Evolutionary conservation across 495 filamentous ascomycete species (phyloP), one percentile per base, ranked within the genome.

Genomic region (Lasiosphaeris hirsuta): DNA sequence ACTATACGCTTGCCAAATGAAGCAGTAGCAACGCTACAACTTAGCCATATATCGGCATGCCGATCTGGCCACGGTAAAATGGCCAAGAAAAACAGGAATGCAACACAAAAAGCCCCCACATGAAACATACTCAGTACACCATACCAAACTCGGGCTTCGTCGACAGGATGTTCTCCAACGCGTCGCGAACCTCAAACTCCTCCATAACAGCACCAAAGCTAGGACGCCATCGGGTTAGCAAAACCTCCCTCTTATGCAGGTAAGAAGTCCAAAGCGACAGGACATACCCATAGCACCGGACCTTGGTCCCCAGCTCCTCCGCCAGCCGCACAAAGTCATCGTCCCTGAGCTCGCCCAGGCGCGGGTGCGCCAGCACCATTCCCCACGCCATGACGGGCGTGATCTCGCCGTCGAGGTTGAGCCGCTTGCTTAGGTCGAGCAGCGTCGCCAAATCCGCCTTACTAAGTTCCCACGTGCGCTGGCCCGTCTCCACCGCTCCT

Each of bases 381-480:
- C 90, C 86, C 81, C 93, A 92, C 0, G 92, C 92, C 90, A 94
- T 94, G 53, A 97, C 87, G 0, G 94, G 94, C n/a, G 93, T 96
- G 68, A 98, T 88, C 72, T 98, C 94, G 19, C 90, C 90, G 58
- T 96, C 91, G 0, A 95, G 83, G 56, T 93, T 86, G 7, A 97
- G 79, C 62, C 88, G 82, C 63, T 85, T 82, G 74, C 91, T 95
- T 51, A 96, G 79, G 68, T 96, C 87, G 50, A 96, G 81, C 40
- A 97, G 78, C 44, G 88, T 92, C 35, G 83, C 69, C 40, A 97
- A 79, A 63, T 95, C 89, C 38, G 78, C 79, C 63, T 85, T 87
- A 40, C 81, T 84, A 18, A 96, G 75, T 66, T 88, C 84, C 74
- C 85, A 87, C 45, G 86, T 89, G 60, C 84, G 77, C 59, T 73